Evolutionary conservation across 371 early-diverging fungal species (phyloP), one percentile per base, ranked within the genome.

Genomic region (Mortierella sp.): DNA sequence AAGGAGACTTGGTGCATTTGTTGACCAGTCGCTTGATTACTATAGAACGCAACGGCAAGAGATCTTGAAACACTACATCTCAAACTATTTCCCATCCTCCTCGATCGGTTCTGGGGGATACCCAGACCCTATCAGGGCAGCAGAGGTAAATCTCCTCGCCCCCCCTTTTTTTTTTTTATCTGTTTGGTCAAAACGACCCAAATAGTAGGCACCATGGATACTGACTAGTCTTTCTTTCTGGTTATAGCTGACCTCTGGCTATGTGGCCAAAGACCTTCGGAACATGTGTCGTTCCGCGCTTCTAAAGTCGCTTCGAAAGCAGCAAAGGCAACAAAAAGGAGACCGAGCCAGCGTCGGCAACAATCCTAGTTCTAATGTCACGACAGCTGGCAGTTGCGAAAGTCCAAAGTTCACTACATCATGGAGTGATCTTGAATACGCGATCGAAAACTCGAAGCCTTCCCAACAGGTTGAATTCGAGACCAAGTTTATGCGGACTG

Each of bases 161-260:
- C 46, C 46, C 9, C 12, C 46, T 16, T 16, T 16, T 50, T n/a
- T 50, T 50, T 50, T 50, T 50, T 4, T 6, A 5, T 7, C 50
- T 50, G 16, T n/a, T n/a, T n/a, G n/a, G n/a, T n/a, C n/a, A n/a
- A n/a, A n/a, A n/a, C n/a, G n/a, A n/a, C n/a, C n/a, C n/a, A n/a
- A n/a, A 50, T 4, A 5, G 4, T 14, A 50, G 50, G 53, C 9
- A 16, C 9, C 21, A 9, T 23, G 9, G 2, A 3, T 19, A 21
- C 25, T 46, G n/a, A 48, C n/a, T 14, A 7, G 4, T 6, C 30
- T 15, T 25, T 44, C 47, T 15, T 28, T 19, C 18, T 23, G n/a
- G 57, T 29, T 43, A 4, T 66, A 88, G 87, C 68, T 84, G 57
- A 87, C 90, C 0, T 86, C 91, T 7, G 91, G 91, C 7, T 91